Conservation (phyloP, 768 basidiomycete genomes). For the Ephemerocybe angulata region DNA sequence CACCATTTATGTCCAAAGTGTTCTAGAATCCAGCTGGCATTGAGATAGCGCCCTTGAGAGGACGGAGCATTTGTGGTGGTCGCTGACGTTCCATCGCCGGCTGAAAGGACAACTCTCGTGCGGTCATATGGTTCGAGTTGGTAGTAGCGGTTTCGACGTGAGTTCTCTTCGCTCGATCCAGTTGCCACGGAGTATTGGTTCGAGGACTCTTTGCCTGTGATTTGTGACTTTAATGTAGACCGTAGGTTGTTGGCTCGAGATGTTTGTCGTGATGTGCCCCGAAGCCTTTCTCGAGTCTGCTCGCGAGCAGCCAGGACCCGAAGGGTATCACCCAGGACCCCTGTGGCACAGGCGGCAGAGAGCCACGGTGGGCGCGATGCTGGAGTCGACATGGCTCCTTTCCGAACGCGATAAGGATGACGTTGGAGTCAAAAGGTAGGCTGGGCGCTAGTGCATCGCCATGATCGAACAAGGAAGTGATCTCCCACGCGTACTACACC, state of each 20-base stretch:
- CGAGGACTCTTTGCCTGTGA: conserved; percentile 15
- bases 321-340: conserved; percentile 29
- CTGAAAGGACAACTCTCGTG: conserved; percentile 60
- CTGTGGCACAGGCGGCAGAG: conserved; percentile 13
- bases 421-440: no score
- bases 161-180: conserved; percentile 45
- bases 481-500: conserved; percentile 1
- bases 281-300: conserved; percentile 27
- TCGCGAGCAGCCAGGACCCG: conserved; percentile 33
- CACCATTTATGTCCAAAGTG: conserved; percentile 69
- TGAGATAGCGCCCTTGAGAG: conserved; percentile 67
- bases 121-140: conserved; percentile 81
- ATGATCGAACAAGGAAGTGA: not conserved
- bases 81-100: conserved; percentile 5
- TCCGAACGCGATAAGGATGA: not conserved
- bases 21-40: conserved; percentile 86
- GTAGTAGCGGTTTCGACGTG: conserved; percentile 59
- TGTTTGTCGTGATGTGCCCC: conserved; percentile 22
- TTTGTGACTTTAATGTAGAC: not conserved
- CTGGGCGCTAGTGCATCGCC: no score
- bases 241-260: not conserved
- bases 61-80: no score
- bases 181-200: conserved; percentile 55
- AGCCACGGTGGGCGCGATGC: conserved; percentile 29
- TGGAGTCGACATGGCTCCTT: conserved; percentile 11